Conservation (phyloP, 345 rosid species). For the Barbarea vulgaris region DNA sequence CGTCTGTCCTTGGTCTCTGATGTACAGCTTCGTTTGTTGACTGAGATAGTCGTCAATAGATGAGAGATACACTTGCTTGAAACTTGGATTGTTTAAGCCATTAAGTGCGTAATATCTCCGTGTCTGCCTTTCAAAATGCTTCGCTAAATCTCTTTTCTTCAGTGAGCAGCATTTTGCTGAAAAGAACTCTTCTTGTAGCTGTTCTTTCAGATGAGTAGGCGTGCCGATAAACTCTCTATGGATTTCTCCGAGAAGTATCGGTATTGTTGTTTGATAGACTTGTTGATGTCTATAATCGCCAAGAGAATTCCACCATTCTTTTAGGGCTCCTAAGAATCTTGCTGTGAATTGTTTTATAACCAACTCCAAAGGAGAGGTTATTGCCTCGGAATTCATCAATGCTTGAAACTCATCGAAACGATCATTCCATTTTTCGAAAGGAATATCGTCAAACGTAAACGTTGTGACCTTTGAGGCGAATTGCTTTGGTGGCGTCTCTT, state of each 20-base stretch:
- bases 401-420: background rate
- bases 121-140: background rate
- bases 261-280: no score
- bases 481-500: background rate
- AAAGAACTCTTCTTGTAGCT: background rate
- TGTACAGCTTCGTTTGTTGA: background rate
- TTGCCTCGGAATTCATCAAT: background rate
- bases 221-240: no score
- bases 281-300: background rate
- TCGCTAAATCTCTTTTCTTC: background rate
- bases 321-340: background rate
- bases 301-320: no score
- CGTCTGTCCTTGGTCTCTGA: background rate
- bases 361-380: fast-evolving
- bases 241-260: no score
- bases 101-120: background rate
- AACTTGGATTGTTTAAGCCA: background rate
- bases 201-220: no score
- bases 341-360: background rate
- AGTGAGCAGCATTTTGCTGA: no score
- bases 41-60: background rate
- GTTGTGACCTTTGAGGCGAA: background rate
- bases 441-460: background rate
- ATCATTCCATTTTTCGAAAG: background rate
- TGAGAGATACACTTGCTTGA: background rate